Percentiles rank a stretch among this genome's conserved stretches.
Evolutionary conservation across 2,329 filamentous ascomycete species (phyloP).

Genomic region (Paecilomyces sp.): DNA sequence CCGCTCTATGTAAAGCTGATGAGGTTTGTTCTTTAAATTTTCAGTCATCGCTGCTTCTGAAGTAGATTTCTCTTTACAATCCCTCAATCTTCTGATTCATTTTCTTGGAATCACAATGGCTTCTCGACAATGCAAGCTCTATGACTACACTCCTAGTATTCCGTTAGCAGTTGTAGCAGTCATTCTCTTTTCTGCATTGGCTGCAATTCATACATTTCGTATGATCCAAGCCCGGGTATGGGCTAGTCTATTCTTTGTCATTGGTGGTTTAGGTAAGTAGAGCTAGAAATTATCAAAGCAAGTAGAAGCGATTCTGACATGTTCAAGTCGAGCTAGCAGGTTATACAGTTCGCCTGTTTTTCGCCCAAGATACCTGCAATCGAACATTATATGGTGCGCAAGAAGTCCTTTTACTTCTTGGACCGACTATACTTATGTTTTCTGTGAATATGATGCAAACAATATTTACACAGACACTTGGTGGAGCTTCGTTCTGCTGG

Average conservation of each 20-base stretch:
- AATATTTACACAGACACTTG: not conserved
- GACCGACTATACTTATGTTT: constrained; percentile 8
- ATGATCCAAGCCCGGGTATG: not conserved
- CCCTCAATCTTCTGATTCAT: too few species aligned
- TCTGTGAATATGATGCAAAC: constrained; percentile 6
- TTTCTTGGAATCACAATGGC: not conserved
- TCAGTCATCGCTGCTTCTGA: not conserved
- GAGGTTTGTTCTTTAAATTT: too few species aligned
- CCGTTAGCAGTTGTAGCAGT: not conserved
- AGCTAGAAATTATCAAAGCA: not conserved
- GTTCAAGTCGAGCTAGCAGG: not conserved
- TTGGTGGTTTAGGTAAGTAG: not conserved
- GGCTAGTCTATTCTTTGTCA: not conserved
- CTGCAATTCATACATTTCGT: not conserved
- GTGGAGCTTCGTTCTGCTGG: not conserved
- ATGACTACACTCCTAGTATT: not conserved
- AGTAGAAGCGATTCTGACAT: not conserved
- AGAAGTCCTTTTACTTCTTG: constrained; percentile 6
- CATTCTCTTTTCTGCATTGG: not conserved
- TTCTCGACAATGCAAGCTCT: not conserved
- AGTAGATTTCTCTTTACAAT: not conserved
- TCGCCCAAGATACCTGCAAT: not conserved
- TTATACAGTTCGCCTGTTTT: not conserved
- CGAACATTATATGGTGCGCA: constrained; percentile 1
- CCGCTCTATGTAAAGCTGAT: too few species aligned